phyloP scores from a whole-genome alignment of 345 rosid genomes.

The Psidium guajava region DNA sequence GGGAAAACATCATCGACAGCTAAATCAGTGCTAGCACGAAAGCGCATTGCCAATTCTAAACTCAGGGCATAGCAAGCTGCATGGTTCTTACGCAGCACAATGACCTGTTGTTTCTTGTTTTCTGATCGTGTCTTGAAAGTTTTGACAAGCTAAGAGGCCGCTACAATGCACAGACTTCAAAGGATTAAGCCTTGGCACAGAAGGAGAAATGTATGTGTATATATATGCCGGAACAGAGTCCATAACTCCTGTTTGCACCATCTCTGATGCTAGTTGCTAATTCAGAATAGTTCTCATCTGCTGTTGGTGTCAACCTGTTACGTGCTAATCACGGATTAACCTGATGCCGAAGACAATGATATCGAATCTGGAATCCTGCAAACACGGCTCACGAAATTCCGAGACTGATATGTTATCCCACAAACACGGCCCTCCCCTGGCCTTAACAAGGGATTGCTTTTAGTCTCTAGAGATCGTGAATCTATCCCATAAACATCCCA shows the following conservation, averaged over 20 bases:
- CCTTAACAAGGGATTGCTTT: neutral
- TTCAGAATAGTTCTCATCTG: neutral
- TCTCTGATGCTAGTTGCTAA: neutral
- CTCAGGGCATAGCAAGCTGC: neutral
- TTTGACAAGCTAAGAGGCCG: neutral
- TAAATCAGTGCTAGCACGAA: conserved; percentile 22
- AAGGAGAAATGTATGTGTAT: neutral
- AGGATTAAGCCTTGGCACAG: neutral
- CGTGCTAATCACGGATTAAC: conserved; percentile 27
- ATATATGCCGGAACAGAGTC: neutral
- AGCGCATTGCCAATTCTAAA: conserved; percentile 1
- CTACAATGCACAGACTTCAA: neutral
- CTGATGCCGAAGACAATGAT: neutral
- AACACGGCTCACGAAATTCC: neutral
- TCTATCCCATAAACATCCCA: neutral
- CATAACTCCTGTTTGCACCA: neutral
- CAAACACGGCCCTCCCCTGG: neutral
- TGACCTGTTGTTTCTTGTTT: neutral
- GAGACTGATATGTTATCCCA: neutral
- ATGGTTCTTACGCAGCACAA: neutral
- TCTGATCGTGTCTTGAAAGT: neutral
- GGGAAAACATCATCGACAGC: conserved; percentile 14
- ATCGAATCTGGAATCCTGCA: neutral
- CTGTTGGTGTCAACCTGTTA: neutral
- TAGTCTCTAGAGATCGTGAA: neutral